Evolutionary conservation across 139 green algal genomes (phyloP).

Genomic region (Picochlorum sp.): DNA sequence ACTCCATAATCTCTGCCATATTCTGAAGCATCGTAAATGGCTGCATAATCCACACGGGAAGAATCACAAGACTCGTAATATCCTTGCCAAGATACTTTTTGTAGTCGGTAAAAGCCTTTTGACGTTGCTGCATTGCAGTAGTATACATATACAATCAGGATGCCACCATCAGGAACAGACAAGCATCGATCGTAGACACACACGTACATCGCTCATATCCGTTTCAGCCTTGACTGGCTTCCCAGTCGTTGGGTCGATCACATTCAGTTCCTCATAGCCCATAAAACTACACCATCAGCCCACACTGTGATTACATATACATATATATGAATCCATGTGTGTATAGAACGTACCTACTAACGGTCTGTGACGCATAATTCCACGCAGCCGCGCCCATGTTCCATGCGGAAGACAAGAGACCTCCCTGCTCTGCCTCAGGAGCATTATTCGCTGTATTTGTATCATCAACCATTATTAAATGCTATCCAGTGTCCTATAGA

Average conservation of each 20-base stretch:
- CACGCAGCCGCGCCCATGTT: conserved; percentile 7
- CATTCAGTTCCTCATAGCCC: conserved; percentile 48
- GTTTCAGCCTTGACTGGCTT: conserved; percentile 26
- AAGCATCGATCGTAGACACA: neutral
- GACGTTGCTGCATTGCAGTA: conserved; percentile 27
- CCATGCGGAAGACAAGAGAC: conserved; percentile 14
- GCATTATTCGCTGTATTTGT: neutral
- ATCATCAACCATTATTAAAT: neutral
- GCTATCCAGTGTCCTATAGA: too few species aligned
- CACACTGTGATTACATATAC: neutral
- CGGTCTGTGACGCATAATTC: conserved; percentile 29
- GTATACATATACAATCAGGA: neutral
- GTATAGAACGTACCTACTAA: conserved; percentile 25
- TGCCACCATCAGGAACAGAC: neutral
- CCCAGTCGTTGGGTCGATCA: conserved; percentile 42
- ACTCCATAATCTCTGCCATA: conserved; percentile 97
- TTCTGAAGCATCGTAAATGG: conserved; percentile 95
- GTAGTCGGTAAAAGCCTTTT: conserved; percentile 46
- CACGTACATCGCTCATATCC: conserved; percentile 5
- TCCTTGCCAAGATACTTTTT: conserved; percentile 79
- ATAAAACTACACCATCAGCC: conserved; percentile 35
- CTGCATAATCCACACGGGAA: conserved; percentile 97
- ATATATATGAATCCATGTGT: neutral
- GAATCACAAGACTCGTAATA: conserved; percentile 82
- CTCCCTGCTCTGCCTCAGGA: conserved; percentile 3